These are phyloP conservation scores for Perkinsus olseni DNA, from an alignment of 169 alveolate species.

Conservation along the genomic window DNA sequence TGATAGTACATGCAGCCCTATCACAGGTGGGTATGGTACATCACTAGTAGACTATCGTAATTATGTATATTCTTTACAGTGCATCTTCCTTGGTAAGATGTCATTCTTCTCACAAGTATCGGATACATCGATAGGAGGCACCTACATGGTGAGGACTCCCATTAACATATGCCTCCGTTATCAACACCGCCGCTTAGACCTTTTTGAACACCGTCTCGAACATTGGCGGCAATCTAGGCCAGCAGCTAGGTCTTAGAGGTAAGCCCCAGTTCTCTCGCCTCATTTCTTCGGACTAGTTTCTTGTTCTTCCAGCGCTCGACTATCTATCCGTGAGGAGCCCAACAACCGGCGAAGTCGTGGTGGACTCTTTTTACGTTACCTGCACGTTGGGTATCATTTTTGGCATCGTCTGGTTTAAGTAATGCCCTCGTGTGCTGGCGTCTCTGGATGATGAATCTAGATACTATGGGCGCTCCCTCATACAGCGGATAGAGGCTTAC, in stretches of 20 bases:
- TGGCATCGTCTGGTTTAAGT: not conserved
- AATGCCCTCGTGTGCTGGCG: not conserved
- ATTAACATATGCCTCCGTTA: too few species aligned
- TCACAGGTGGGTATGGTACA: constrained; percentile 8
- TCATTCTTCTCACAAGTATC: constrained; percentile 30
- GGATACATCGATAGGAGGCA: constrained; percentile 66
- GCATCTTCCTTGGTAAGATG: not conserved
- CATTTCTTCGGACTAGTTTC: not conserved
- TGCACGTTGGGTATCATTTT: not conserved
- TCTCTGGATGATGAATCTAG: not conserved
- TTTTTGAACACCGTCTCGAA: constrained; percentile 62
- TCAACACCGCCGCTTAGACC: constrained; percentile 19
- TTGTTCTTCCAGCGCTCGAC: not conserved
- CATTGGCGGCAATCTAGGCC: constrained; percentile 34
- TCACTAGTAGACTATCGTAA: not conserved
- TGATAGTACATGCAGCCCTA: constrained; percentile 8
- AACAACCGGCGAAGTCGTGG: not conserved
- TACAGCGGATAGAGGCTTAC: not conserved
- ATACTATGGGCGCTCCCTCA: not conserved
- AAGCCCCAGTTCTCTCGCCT: not conserved
- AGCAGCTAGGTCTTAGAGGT: not conserved
- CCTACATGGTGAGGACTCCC: constrained; percentile 55
- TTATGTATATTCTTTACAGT: not conserved
- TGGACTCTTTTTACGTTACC: not conserved
- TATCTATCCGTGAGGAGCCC: not conserved